A percentile compares a stretch with the other conserved stretches of the same genome.
Conservation (phyloP, 164 flowering plant species). For the Brasenia schreberi region DNA sequence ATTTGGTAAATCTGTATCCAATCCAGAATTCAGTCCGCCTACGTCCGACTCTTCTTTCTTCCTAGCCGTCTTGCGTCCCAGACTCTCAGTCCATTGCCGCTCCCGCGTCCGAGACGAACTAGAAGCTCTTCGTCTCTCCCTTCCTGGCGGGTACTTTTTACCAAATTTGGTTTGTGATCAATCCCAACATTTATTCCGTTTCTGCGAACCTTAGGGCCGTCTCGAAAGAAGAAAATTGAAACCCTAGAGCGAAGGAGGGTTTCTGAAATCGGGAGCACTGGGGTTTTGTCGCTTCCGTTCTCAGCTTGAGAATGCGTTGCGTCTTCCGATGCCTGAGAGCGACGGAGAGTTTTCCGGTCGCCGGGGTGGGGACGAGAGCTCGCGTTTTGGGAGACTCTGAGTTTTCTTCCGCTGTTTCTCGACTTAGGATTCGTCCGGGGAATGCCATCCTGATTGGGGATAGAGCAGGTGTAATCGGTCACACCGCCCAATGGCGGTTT, state of each 20-base stretch:
- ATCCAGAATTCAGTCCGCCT: too few species aligned
- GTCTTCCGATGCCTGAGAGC: background rate
- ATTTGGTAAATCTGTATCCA: too few species aligned
- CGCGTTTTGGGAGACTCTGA: background rate
- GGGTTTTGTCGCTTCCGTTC: background rate
- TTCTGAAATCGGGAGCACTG: background rate
- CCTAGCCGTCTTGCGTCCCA: too few species aligned
- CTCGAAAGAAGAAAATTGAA: background rate
- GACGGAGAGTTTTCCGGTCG: background rate
- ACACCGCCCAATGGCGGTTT: background rate
- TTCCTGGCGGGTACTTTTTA: too few species aligned
- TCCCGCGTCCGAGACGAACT: too few species aligned
- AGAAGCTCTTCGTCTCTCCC: too few species aligned
- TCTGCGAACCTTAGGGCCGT: too few species aligned
- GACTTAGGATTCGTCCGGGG: background rate
- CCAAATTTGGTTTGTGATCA: too few species aligned
- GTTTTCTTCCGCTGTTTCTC: background rate
- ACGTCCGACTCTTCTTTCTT: too few species aligned
- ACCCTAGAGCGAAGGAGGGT: background rate
- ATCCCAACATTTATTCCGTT: too few species aligned
- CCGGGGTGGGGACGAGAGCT: background rate
- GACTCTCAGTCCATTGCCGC: too few species aligned
- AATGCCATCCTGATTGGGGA: background rate
- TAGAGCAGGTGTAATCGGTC: background rate
- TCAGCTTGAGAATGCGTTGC: background rate